These are phyloP conservation scores for Boletus barrowsii DNA, from an alignment of 768 basidiomycete genomes.

Conservation along the genomic window DNA sequence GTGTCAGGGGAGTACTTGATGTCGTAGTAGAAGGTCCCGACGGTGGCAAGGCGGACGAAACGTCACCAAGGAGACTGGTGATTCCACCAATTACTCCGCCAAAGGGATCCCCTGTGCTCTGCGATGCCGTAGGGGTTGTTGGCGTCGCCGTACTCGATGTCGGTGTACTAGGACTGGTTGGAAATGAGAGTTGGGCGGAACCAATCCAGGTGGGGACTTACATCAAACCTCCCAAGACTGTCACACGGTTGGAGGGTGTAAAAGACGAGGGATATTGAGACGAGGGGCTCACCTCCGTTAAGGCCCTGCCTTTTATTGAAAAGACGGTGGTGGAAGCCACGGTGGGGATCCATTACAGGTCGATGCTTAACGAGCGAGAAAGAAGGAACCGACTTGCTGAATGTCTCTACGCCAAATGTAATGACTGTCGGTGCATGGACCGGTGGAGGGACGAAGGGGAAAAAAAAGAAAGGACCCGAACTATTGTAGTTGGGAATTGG, in stretches of 20 bases:
- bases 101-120: not conserved
- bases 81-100: constrained; percentile 12
- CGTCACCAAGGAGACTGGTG: constrained; percentile 14
- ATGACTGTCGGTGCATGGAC: constrained; percentile 9
- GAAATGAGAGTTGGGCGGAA: not conserved
- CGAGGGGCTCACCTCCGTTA: constrained; percentile 24
- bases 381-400: constrained; percentile 23
- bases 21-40: constrained; percentile 14
- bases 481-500: not conserved
- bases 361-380: constrained; percentile 15
- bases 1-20: constrained; percentile 19
- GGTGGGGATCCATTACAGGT: constrained; percentile 19
- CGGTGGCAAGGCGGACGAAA: constrained; percentile 13
- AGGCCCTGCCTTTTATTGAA: constrained; percentile 28
- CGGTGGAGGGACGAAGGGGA: not conserved
- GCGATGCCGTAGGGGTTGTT: constrained; percentile 1
- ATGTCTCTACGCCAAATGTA: not conserved
- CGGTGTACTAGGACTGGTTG: constrained; percentile 10
- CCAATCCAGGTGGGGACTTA: constrained; percentile 10
- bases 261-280: not conserved
- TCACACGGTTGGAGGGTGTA: not conserved
- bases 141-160: not conserved
- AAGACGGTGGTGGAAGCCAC: constrained; percentile 16
- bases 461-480: not conserved
- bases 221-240: constrained; percentile 21